Base-by-base conservation (phyloP, 2,329 filamentous ascomycete species). In the Raffaelea albimanens region DNA sequence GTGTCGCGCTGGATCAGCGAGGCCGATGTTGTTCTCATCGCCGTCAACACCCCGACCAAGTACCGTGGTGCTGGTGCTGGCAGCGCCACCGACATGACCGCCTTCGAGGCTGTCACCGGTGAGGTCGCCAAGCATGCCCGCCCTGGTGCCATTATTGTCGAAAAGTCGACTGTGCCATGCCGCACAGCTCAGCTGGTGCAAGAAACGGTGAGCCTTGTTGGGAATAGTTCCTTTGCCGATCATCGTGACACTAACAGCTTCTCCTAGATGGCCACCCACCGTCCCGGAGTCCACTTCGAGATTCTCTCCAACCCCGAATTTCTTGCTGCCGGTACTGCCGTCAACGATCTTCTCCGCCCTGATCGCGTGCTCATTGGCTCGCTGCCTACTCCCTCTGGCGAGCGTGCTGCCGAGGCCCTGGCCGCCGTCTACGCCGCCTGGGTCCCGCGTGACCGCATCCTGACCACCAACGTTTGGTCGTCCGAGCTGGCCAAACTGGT, bases 251-350 rank as follows among this genome's bases (percentile, higher is more conserved):
- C 25, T 29, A 13, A 7, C 25, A 7, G 25, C 25, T 13, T 29
- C 7, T 29, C n/a, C 14, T 39, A 80, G 75, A 69, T 81, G 55
- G 67, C 71, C 44, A 70, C 73, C 54, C 75, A 79, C 56, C 76
- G 78, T 13, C 82, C 82, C 1, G 75, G 74, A 18, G 71, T 80
- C 13, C 72, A 75, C 52, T 89, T 89, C 59, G 83, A 89, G 59
- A 79, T 90, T 47, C 73, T 90, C 22, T 88, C 84, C 41, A 90
- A 90, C 64, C 86, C 86, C 5, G 86, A 91, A 61, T 91, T 90
- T 60, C 69, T 91, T 40, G 82, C 86, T 22, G 85, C 86, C 54
- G 86, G 86, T 45, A 87, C 83, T 4, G 85, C 86, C 4, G 76
- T 90, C 52, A 69, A 75, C 41, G 82, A 90, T 59, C 71, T 91